These are phyloP conservation scores for Agaricus bisporus DNA, from an alignment of 768 basidiomycete species.

Conservation along the genomic window DNA sequence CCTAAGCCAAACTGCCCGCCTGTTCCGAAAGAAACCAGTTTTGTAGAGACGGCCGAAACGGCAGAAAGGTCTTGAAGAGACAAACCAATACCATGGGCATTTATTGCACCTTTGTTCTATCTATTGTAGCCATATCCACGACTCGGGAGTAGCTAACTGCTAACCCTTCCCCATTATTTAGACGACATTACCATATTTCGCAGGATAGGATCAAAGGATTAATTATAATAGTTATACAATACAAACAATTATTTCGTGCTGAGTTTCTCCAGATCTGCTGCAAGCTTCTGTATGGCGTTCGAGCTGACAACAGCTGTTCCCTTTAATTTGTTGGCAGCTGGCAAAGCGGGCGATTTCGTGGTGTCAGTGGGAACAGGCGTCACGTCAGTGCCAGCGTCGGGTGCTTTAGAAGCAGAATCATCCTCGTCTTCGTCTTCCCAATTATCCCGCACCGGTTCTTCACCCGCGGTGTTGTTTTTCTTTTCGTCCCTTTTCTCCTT, in stretches of 20 bases:
- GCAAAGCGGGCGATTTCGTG: slow-evolving; percentile 14
- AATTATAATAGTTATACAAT: slow-evolving; percentile 21
- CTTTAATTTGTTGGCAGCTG: slow-evolving; percentile 5
- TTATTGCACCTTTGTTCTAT: too few species aligned
- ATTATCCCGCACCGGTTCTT: slow-evolving; percentile 57
- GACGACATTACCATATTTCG: background rate
- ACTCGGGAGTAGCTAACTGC: too few species aligned
- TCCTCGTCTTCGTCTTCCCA: slow-evolving; percentile 74
- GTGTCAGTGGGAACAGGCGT: slow-evolving; percentile 12
- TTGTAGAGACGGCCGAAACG: slow-evolving; percentile 24
- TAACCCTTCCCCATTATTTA: too few species aligned
- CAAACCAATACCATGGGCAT: slow-evolving; percentile 12
- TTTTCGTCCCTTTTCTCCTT: slow-evolving; percentile 63
- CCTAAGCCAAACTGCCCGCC: slow-evolving; percentile 22
- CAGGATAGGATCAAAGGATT: slow-evolving; percentile 9
- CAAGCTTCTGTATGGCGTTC: slow-evolving; percentile 26
- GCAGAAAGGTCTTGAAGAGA: slow-evolving; percentile 23
- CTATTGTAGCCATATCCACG: slow-evolving; percentile 1
- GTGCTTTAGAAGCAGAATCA: slow-evolving; percentile 17
- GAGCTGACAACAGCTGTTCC: slow-evolving; percentile 11
- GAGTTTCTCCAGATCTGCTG: slow-evolving; percentile 51
- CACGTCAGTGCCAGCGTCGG: slow-evolving; percentile 21
- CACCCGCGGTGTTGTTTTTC: slow-evolving; percentile 21
- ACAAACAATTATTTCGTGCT: slow-evolving; percentile 39
- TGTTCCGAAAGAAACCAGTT: slow-evolving; percentile 20